These are phyloP conservation scores for Lasiodiplodia theobromae DNA, from an alignment of 2,329 filamentous ascomycete genomes.

Conservation along the genomic window DNA sequence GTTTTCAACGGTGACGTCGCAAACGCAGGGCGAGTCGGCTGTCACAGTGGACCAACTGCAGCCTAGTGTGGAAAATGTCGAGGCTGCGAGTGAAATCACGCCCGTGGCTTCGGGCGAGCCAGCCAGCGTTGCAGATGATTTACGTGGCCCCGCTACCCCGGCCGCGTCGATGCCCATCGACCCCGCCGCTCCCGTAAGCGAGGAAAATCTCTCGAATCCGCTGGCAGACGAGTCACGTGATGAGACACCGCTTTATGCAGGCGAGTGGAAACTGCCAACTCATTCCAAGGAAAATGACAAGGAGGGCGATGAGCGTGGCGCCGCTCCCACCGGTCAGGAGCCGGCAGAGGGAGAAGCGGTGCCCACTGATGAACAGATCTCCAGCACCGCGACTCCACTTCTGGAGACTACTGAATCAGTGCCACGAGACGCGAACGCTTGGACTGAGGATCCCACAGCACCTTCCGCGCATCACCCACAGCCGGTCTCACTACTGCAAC, in stretches of 20 bases:
- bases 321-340: background rate
- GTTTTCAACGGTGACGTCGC: background rate
- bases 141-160: conserved; percentile 21
- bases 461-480: conserved; percentile 8
- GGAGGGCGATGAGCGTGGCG: conserved; percentile 22
- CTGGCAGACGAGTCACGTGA: conserved; percentile 5
- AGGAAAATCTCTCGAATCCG: conserved; percentile 15
- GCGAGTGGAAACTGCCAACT: conserved; percentile 26
- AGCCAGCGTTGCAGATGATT: conserved; percentile 6
- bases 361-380: conserved; percentile 12
- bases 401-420: conserved; percentile 11
- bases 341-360: background rate
- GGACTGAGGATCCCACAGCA: conserved; percentile 14
- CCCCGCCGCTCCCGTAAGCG: conserved; percentile 20
- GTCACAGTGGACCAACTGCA: conserved; percentile 7
- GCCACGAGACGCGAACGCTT: background rate
- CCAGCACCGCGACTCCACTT: conserved; percentile 5
- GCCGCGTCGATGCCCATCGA: background rate
- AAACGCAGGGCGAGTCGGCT: conserved; percentile 4
- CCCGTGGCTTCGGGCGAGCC: background rate
- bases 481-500: background rate
- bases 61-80: conserved; percentile 1
- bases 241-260: conserved; percentile 18
- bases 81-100: conserved; percentile 1
- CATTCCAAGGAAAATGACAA: conserved; percentile 11